phyloP scores from a whole-genome alignment of 805 yeast genomes.

The Starmerella vitae region DNA sequence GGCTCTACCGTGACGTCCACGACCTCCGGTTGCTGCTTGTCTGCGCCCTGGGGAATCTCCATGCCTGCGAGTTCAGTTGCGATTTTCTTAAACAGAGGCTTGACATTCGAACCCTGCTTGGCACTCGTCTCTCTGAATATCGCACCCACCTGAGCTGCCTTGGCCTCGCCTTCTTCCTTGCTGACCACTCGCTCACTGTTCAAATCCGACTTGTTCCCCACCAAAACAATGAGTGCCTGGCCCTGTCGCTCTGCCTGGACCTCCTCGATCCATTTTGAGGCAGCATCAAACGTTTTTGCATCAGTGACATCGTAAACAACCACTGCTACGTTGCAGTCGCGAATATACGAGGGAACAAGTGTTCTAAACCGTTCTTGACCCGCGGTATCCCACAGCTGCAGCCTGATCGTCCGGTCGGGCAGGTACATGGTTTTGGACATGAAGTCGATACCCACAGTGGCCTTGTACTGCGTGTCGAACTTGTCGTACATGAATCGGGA shows the following conservation, averaged over 20 bases:
- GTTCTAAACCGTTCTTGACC: constrained; percentile 95
- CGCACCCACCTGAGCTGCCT: constrained; percentile 61
- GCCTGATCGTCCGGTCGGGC: constrained; percentile 86
- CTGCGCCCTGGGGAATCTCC: constrained; percentile 28
- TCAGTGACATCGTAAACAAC: constrained; percentile 88
- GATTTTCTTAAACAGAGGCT: constrained; percentile 72
- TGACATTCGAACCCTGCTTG: constrained; percentile 88
- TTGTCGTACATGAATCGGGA: constrained; percentile 98
- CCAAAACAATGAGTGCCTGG: constrained; percentile 77
- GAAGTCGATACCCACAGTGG: constrained; percentile 94
- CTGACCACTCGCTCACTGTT: constrained; percentile 73
- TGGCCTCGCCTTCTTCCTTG: constrained; percentile 75
- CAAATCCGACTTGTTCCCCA: constrained; percentile 86
- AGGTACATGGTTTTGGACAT: constrained; percentile 88
- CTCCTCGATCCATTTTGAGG: constrained; percentile 87
- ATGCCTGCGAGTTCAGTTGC: constrained; percentile 87
- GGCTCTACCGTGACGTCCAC: constrained; percentile 24
- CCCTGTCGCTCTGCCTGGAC: constrained; percentile 85
- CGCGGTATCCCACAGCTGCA: constrained; percentile 96
- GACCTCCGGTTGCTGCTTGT: constrained; percentile 18
- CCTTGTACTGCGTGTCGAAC: constrained; percentile 85
- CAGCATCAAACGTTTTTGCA: constrained; percentile 63
- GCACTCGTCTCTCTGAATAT: constrained; percentile 87
- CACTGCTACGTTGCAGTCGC: constrained; percentile 96
- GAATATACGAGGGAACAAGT: constrained; percentile 84